A percentile compares a stretch with the other conserved stretches of the same genome.
These are phyloP conservation scores for Dalbergia oliveri DNA, from an alignment of 306 rosid genomes.

Conservation along the genomic window DNA sequence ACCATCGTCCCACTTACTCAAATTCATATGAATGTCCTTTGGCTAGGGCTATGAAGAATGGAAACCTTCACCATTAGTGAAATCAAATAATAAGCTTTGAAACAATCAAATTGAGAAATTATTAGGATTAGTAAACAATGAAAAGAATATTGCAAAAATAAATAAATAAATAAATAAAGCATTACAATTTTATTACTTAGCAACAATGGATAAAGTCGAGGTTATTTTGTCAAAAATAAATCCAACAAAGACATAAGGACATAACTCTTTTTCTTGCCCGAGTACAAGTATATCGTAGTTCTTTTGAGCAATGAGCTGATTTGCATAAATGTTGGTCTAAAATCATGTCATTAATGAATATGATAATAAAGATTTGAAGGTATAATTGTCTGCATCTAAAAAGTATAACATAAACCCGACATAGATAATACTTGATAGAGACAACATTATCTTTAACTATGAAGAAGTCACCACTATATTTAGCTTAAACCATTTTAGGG, in stretches of 20 bases:
- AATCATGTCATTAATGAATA: not conserved
- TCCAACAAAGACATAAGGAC: not conserved
- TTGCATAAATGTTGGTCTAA: slow-evolving; percentile 11
- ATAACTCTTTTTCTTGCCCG: not conserved
- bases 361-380: not conserved
- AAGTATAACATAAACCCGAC: slow-evolving; percentile 1
- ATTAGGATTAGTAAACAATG: too few relatives aligned
- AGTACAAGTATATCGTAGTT: not conserved
- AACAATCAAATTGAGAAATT: too few relatives aligned
- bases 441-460: not conserved
- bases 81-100: too few relatives aligned
- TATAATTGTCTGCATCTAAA: slow-evolving; percentile 9
- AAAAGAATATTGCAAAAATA: too few relatives aligned
- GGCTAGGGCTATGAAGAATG: too few relatives aligned
- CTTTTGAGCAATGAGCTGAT: slow-evolving; percentile 1
- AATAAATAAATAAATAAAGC: too few relatives aligned
- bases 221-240: too few relatives aligned
- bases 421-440: slow-evolving; percentile 2
- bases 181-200: too few relatives aligned
- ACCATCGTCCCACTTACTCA: too few relatives aligned
- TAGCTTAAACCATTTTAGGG: slow-evolving; percentile 5
- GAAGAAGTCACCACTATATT: not conserved
- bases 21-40: too few relatives aligned
- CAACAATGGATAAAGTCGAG: too few relatives aligned
- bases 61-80: too few relatives aligned